Conservation (phyloP, 441 rosid genomes). For the Dalechampia spathulata region DNA sequence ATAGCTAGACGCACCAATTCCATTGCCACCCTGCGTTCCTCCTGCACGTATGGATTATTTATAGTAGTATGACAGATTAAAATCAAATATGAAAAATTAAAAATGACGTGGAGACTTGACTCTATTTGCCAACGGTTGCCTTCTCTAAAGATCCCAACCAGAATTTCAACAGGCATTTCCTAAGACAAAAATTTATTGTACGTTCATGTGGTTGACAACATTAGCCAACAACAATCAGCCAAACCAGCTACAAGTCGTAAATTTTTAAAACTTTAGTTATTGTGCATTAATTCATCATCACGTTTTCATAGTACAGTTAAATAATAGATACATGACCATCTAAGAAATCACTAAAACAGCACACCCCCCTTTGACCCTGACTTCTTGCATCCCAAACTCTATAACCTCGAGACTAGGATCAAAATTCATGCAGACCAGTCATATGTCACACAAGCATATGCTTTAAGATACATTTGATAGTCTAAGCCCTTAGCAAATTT, state of each 20-base stretch:
- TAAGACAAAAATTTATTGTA: neutral
- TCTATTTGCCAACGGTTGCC: neutral
- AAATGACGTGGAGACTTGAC: neutral
- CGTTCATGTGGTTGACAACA: neutral
- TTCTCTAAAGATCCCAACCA: neutral
- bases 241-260: neutral
- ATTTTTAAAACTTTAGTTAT: neutral
- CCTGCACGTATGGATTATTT: conserved; percentile 28
- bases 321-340: neutral
- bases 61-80: neutral
- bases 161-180: neutral
- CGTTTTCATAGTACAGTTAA: neutral
- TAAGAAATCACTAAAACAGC: neutral
- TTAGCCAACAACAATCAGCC: neutral
- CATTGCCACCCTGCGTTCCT: conserved; percentile 51
- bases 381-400: too few species aligned
- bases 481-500: too few species aligned
- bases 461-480: too few species aligned
- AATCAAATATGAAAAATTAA: neutral
- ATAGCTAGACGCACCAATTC: conserved; percentile 43
- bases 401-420: too few species aligned
- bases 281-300: neutral
- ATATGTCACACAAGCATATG: too few species aligned
- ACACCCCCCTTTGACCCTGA: too few species aligned
- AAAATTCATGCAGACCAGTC: too few species aligned